Evolutionary conservation across 2,329 filamentous ascomycete species (phyloP).

Genomic region (Lasiodiplodia gonubiensis): DNA sequence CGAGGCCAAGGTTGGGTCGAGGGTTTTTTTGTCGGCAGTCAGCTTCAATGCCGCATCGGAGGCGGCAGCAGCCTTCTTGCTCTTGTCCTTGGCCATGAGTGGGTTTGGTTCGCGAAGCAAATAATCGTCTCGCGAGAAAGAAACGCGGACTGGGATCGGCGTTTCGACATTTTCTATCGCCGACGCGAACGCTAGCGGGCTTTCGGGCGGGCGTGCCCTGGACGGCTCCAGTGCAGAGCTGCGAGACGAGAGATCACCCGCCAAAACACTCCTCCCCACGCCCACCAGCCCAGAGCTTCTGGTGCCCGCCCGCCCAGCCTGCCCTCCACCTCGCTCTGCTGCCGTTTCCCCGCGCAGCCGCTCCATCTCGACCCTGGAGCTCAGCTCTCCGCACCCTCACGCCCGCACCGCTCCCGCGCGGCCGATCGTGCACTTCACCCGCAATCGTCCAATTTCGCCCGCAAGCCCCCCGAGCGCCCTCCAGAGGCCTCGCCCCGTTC

Average conservation of each 20-base stretch:
- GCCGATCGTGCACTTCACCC: conserved; percentile 24
- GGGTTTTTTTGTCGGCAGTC: conserved; percentile 41
- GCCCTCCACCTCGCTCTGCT: background rate
- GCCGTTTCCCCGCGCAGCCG: background rate
- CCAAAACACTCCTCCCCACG: conserved; percentile 10
- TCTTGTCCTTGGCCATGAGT: conserved; percentile 43
- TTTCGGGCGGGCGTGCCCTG: conserved; percentile 24
- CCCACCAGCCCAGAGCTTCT: conserved; percentile 6
- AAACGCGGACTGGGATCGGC: conserved; percentile 21
- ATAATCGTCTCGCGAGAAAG: conserved; percentile 15
- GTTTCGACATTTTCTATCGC: conserved; percentile 24
- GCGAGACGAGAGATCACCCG: conserved; percentile 24
- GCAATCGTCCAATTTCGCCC: conserved; percentile 27
- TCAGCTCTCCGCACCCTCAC: background rate
- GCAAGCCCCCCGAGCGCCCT: background rate
- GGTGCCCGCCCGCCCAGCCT: background rate
- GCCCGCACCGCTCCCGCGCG: conserved; percentile 23
- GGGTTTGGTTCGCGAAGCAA: background rate
- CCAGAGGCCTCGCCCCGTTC: background rate
- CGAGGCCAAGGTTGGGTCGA: conserved; percentile 54
- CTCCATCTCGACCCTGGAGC: background rate
- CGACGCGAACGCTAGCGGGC: conserved; percentile 13
- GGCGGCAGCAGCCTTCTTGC: conserved; percentile 14
- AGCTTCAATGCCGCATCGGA: conserved; percentile 32
- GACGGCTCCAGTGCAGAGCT: conserved; percentile 22